Evolutionary conservation across 106 monocot genomes (phyloP).

Genomic region (Posidonia australis): DNA sequence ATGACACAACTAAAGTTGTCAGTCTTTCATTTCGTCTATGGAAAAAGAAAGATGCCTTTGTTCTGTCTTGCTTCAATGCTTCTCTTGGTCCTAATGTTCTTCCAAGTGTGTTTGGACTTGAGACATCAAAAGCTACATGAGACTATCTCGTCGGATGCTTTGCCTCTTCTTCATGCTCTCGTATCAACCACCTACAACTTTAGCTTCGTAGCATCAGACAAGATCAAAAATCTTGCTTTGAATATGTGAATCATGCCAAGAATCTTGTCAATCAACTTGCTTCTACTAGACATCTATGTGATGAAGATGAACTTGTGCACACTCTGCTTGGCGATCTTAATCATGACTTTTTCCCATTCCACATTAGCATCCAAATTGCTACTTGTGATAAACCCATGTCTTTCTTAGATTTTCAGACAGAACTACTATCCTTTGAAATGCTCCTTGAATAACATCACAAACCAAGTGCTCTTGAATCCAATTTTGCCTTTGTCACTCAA

Average conservation of each 20-base stretch:
- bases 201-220: not conserved
- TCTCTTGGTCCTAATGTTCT: not conserved
- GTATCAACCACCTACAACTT: not conserved
- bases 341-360: not conserved
- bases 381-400: not conserved
- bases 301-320: not conserved
- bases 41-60: not conserved
- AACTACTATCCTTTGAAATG: not conserved
- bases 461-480: not conserved
- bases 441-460: not conserved
- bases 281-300: not conserved
- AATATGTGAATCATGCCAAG: not conserved
- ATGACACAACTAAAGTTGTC: not conserved
- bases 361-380: not conserved
- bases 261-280: not conserved
- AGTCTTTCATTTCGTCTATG: not conserved
- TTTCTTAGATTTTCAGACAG: slow-evolving; percentile 3
- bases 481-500: not conserved
- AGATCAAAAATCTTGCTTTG: not conserved
- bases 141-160: not conserved
- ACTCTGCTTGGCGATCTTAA: not conserved
- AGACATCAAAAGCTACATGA: not conserved
- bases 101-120: not conserved
- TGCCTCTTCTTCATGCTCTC: not conserved
- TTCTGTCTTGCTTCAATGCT: not conserved